Evolutionary conservation across 2,329 filamentous ascomycete genomes (phyloP).

Genomic region (Pseudocercospora pini-densiflorae): DNA sequence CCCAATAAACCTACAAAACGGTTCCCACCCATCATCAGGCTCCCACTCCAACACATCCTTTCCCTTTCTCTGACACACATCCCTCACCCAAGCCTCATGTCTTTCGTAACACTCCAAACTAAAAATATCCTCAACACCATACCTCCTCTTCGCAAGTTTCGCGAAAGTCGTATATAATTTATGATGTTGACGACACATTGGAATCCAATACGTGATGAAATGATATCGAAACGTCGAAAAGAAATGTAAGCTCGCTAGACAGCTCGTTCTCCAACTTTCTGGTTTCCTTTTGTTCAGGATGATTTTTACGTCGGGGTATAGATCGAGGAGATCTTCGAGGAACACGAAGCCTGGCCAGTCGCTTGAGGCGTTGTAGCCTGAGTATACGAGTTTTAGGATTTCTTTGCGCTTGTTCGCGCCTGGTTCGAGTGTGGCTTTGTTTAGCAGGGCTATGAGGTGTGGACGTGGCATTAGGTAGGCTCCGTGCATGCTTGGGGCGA

Average conservation of each 20-base stretch:
- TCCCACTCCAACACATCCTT: constrained; percentile 8
- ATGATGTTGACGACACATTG: constrained; percentile 1
- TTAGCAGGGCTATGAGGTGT: not conserved
- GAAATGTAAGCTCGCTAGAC: not conserved
- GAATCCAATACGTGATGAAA: not conserved
- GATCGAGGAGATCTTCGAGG: constrained; percentile 6
- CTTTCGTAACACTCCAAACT: not conserved
- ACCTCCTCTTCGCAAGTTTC: constrained; percentile 1
- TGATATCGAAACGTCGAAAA: not conserved
- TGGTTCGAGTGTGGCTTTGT: not conserved
- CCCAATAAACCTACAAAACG: constrained; percentile 5
- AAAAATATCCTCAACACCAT: constrained; percentile 9
- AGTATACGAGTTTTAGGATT: not conserved
- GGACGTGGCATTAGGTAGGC: constrained; percentile 8
- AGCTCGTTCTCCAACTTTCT: not conserved
- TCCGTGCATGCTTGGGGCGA: constrained; percentile 11
- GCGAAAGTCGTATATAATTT: not conserved
- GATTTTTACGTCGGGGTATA: constrained; percentile 5
- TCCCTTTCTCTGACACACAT: not conserved
- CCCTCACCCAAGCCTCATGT: constrained; percentile 10
- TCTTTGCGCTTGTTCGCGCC: not conserved
- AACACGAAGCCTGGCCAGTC: constrained; percentile 11
- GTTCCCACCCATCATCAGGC: constrained; percentile 6
- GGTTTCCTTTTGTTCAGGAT: not conserved
- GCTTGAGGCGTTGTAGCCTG: constrained; percentile 7